Conservation (phyloP, 164 flowering plant genomes). For the Umbilicus rupestris region DNA sequence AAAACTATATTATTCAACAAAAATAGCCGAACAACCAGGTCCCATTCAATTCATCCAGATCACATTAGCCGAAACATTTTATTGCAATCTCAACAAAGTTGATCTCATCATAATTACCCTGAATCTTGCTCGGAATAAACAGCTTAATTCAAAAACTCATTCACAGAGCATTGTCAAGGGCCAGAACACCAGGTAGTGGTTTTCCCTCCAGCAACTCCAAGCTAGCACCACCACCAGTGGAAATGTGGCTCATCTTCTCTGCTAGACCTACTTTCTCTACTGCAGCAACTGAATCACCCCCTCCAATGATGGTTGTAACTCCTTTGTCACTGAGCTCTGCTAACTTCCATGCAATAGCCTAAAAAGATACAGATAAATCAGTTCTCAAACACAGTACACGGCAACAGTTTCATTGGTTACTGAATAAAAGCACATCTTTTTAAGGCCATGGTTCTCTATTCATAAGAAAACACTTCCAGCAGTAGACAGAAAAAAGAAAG, state of each 20-base stretch:
- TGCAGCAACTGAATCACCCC: slow-evolving; percentile 78
- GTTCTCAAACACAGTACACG: no score
- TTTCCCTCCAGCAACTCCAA: slow-evolving; percentile 76
- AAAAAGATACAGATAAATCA: slow-evolving; percentile 8
- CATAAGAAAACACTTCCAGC: no score
- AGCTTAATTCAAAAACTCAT: neutral
- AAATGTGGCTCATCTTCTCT: slow-evolving; percentile 69
- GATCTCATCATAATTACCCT: neutral
- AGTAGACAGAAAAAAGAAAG: no score
- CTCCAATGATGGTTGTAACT: slow-evolving; percentile 74
- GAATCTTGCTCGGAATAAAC: neutral
- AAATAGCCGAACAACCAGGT: no score
- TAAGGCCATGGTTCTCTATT: no score
- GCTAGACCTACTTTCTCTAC: slow-evolving; percentile 77
- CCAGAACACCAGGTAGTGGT: slow-evolving; percentile 65
- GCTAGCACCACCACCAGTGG: slow-evolving; percentile 86
- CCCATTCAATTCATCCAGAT: no score
- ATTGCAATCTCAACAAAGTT: no score
- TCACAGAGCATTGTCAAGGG: slow-evolving; percentile 49
- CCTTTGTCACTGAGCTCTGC: slow-evolving; percentile 63
- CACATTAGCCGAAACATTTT: no score
- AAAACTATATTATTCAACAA: no score
- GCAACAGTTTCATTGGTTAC: no score
- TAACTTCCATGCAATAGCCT: slow-evolving; percentile 64
- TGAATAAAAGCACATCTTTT: no score